Evolutionary conservation across 768 basidiomycete genomes (phyloP).

Genomic region (Serendipita sp.): DNA sequence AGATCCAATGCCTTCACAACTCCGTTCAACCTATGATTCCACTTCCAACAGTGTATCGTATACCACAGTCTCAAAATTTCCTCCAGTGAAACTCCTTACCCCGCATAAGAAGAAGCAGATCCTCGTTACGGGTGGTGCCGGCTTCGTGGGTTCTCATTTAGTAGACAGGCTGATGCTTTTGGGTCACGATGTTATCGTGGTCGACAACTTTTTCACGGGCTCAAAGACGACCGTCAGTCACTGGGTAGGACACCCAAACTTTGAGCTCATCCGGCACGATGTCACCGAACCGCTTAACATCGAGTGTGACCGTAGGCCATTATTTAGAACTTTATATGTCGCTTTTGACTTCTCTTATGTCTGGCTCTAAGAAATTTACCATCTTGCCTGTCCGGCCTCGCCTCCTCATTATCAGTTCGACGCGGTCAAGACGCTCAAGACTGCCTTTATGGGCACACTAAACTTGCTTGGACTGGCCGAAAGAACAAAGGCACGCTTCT

Average conservation of each 20-base stretch:
- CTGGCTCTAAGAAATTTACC: conserved; percentile 67
- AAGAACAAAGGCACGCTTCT: conserved; percentile 90
- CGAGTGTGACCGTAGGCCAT: conserved; percentile 84
- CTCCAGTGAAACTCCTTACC: conserved; percentile 77
- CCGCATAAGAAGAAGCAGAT: conserved; percentile 69
- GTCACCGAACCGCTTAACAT: conserved; percentile 97
- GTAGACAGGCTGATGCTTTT: conserved; percentile 96
- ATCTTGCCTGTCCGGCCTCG: conserved; percentile 93
- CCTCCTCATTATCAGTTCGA: conserved; percentile 98
- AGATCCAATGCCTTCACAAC: conserved; percentile 34
- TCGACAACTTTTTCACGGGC: conserved; percentile 99
- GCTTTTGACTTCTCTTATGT: conserved; percentile 11
- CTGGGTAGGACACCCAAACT: conserved; percentile 97
- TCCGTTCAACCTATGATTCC: conserved; percentile 74
- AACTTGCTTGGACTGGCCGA: conserved; percentile 99
- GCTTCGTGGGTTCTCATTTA: conserved; percentile 98
- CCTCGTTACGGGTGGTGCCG: conserved; percentile 91
- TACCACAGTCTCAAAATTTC: conserved; percentile 80
- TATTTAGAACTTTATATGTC: conserved; percentile 1
- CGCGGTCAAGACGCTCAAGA: conserved; percentile 95
- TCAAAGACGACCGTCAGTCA: conserved; percentile 92
- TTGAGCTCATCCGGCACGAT: conserved; percentile 94
- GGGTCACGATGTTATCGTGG: conserved; percentile 91
- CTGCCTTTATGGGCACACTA: conserved; percentile 92
- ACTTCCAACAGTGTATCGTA: conserved; percentile 73